Base-by-base conservation (phyloP, 2,329 filamentous ascomycete genomes). In the Stemphylium lycopersici region DNA sequence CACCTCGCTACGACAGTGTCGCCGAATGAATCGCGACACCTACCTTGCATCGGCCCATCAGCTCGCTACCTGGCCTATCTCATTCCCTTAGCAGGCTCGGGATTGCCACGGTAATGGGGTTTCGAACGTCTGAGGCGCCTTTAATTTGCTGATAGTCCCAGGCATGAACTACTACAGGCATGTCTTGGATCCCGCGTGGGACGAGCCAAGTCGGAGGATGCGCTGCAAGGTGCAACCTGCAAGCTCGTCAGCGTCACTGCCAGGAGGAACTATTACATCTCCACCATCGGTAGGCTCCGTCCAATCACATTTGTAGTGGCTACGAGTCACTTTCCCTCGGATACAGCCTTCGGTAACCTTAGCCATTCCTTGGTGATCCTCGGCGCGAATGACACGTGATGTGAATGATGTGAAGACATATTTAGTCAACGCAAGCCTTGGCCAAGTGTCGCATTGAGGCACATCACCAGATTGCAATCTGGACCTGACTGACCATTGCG, bases 21-120 rank as follows among this genome's bases (percentile, higher is more conserved):
- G 22, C 40, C 33, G 46, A 50, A 34, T 22, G 48, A 20, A 39
- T 40, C 39, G 26, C 34, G 39, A 37, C 43, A 49, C 40, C 42
- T 40, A 49, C 42, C 42, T 40, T 59, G 61, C 57, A 48, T 36
- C 7, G 36, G 18, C 45, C 49, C 34, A 46, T 48, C 15, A 15
- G 32, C 37, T 51, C 42, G 52, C 48, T 55, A 55, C 57, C 48
- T 48, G 38, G 53, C 39, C 24, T 61, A 61, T 62, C 59, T 62
- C 56, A 56, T 54, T 51, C 53, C 39, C 48, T 48, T 55, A 48
- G 51, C 43, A 55, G 55, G 53, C 50, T 48, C 37, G 38, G 49
- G 29, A 24, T 45, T 33, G 13, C 20, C 52, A 51, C 57, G 53
- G 26, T 49, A 32, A 37, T 33, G 48, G 43, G 39, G 39, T 56